Percentiles rank a stretch among this genome's conserved stretches.
Evolutionary conservation across 2,329 filamentous ascomycete genomes (phyloP).

Genomic region (Microdochium bolleyi): DNA sequence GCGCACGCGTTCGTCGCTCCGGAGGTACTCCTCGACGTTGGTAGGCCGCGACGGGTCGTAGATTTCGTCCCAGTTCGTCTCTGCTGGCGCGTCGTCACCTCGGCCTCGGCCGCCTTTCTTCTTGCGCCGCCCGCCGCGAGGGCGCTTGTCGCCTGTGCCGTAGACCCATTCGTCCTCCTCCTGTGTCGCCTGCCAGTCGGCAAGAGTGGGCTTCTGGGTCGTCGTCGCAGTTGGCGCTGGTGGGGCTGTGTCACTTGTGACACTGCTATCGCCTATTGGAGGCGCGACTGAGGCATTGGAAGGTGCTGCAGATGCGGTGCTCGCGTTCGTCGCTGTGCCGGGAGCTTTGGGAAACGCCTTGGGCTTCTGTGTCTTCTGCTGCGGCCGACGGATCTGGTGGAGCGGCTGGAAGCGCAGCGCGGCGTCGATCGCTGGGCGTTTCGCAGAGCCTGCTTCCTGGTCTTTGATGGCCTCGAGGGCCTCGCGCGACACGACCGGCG

Average conservation of each 20-base stretch:
- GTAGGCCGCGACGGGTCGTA: slow-evolving; percentile 81
- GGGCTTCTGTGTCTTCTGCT: slow-evolving; percentile 48
- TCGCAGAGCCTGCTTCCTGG: slow-evolving; percentile 50
- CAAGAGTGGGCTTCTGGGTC: slow-evolving; percentile 59
- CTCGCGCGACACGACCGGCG: slow-evolving; percentile 64
- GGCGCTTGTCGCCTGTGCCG: slow-evolving; percentile 52
- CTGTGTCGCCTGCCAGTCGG: slow-evolving; percentile 66
- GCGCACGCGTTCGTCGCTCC: slow-evolving; percentile 73
- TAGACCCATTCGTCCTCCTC: slow-evolving; percentile 80
- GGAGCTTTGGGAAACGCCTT: slow-evolving; percentile 49
- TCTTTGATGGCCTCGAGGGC: slow-evolving; percentile 34
- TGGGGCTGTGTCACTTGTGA: slow-evolving; percentile 6
- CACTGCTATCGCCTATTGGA: neutral
- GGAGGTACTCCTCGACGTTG: slow-evolving; percentile 75
- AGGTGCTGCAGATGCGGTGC: slow-evolving; percentile 16
- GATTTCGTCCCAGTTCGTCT: slow-evolving; percentile 83
- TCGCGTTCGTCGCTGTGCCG: slow-evolving; percentile 22
- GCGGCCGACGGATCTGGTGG: slow-evolving; percentile 60
- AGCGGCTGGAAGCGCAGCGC: slow-evolving; percentile 75
- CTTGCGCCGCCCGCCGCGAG: slow-evolving; percentile 71
- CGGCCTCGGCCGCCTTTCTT: slow-evolving; percentile 62
- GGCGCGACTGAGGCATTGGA: slow-evolving; percentile 12
- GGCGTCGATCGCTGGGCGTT: slow-evolving; percentile 41
- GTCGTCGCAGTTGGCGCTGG: slow-evolving; percentile 28
- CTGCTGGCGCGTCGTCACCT: slow-evolving; percentile 42